Conservation (phyloP, 2,329 filamentous ascomycete genomes). For the Trichoderma cornu-damae region DNA sequence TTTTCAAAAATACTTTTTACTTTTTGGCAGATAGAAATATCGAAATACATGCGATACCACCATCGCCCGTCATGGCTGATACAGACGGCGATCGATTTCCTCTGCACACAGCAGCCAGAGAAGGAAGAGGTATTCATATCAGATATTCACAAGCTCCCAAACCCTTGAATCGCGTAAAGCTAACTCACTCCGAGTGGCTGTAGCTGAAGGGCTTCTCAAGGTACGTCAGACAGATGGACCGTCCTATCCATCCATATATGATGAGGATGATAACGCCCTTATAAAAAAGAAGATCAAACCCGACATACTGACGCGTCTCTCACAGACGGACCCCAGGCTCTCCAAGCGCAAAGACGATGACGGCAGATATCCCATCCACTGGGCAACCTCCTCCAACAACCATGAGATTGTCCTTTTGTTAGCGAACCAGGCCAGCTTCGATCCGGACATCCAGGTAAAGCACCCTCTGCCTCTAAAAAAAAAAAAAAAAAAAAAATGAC, state of each 20-base stretch:
- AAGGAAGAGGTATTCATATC: constrained; percentile 66
- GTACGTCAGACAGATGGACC: constrained; percentile 7
- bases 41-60: background rate
- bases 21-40: too few relatives aligned
- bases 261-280: too few relatives aligned
- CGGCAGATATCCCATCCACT: constrained; percentile 85
- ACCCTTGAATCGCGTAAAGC: background rate
- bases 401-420: constrained; percentile 69
- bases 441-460: constrained; percentile 73
- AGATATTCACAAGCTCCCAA: background rate
- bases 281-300: background rate
- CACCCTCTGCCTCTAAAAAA: too few relatives aligned
- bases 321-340: constrained; percentile 72
- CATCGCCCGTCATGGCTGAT: constrained; percentile 28
- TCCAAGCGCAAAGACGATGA: constrained; percentile 72
- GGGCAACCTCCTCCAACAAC: constrained; percentile 83
- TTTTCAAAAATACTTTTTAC: too few relatives aligned
- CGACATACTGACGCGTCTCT: background rate
- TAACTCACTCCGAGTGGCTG: constrained; percentile 45
- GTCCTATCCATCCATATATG: background rate
- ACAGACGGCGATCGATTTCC: constrained; percentile 60
- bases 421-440: constrained; percentile 65
- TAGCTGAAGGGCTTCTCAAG: constrained; percentile 59
- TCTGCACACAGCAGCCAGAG: constrained; percentile 80
- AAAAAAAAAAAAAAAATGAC: too few relatives aligned